Evolutionary conservation across 1,284 basidiomycete genomes (phyloP).

Genomic region (Ganoderma leucocontextum): DNA sequence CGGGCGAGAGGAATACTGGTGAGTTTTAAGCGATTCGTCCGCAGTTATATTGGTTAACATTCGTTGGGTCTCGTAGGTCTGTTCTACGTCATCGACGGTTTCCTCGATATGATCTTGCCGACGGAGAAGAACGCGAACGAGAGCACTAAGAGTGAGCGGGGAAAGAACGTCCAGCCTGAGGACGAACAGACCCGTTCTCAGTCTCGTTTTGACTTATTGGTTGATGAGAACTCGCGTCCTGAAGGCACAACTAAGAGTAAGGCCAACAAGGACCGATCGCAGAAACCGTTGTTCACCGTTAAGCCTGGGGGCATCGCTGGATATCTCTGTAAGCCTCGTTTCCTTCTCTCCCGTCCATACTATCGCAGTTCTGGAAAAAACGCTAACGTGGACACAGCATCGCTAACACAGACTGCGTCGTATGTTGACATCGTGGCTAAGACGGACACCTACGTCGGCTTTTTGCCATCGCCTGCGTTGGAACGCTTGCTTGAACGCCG

Average conservation of each 20-base stretch:
- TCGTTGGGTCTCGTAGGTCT: conserved; percentile 62
- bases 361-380: no score
- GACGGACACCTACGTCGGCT: conserved; percentile 97
- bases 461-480: conserved; percentile 88
- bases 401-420: conserved; percentile 89
- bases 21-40: conserved; percentile 20
- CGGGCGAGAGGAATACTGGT: conserved; percentile 91
- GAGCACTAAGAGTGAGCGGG: conserved; percentile 31
- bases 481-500: conserved; percentile 92
- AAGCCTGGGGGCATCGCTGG: conserved; percentile 99
- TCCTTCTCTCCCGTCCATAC: conserved; percentile 22
- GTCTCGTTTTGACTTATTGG: conserved; percentile 22
- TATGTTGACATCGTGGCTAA: conserved; percentile 98
- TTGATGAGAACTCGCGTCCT: conserved; percentile 7
- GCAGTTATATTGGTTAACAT: not conserved
- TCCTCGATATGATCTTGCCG: conserved; percentile 91
- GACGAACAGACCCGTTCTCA: conserved; percentile 19
- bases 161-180: conserved; percentile 16
- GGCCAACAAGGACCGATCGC: conserved; percentile 28
- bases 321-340: conserved; percentile 73
- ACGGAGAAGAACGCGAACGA: conserved; percentile 44
- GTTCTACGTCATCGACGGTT: conserved; percentile 98
- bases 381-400: conserved; percentile 58
- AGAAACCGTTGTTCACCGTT: conserved; percentile 88
- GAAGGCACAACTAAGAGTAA: conserved; percentile 12